These are phyloP conservation scores for Alternaria sp. DNA, from an alignment of 2,329 filamentous ascomycete species.

Conservation along the genomic window DNA sequence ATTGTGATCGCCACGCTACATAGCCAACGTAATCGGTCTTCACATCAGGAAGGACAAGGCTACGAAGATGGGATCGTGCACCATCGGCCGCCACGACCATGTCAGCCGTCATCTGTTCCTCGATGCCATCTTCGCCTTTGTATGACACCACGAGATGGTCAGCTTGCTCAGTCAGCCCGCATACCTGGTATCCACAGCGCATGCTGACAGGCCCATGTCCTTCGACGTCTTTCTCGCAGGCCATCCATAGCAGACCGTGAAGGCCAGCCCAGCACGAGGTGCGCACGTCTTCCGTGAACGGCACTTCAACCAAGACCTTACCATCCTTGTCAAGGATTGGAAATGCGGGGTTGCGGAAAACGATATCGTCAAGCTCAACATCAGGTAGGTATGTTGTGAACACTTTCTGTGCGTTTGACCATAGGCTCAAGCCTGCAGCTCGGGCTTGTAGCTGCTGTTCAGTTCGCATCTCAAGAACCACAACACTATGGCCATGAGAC, in stretches of 20 bases:
- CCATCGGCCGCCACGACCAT: slow-evolving; percentile 29
- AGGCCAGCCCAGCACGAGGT: slow-evolving; percentile 25
- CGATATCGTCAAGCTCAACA: slow-evolving; percentile 6
- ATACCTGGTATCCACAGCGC: slow-evolving; percentile 7
- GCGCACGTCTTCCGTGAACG: slow-evolving; percentile 4
- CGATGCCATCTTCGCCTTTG: neutral
- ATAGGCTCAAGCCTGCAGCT: slow-evolving; percentile 25
- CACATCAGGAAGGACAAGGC: slow-evolving; percentile 12
- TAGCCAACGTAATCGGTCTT: slow-evolving; percentile 24
- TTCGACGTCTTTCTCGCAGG: slow-evolving; percentile 8
- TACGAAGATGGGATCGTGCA: slow-evolving; percentile 17
- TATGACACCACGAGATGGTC: slow-evolving; percentile 5
- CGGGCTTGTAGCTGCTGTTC: slow-evolving; percentile 15
- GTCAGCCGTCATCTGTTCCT: slow-evolving; percentile 2
- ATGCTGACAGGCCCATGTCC: slow-evolving; percentile 2
- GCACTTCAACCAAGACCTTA: neutral
- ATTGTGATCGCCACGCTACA: slow-evolving; percentile 24
- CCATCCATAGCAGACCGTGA: slow-evolving; percentile 12
- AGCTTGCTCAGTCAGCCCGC: slow-evolving; percentile 5
- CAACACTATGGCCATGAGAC: slow-evolving; percentile 19
- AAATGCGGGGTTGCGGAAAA: slow-evolving; percentile 9
- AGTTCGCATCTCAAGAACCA: slow-evolving; percentile 19
- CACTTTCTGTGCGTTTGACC: slow-evolving; percentile 18
- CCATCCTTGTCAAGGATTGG: slow-evolving; percentile 21
- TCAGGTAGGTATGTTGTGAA: slow-evolving; percentile 15